These are phyloP conservation scores for Boletus subluridellus DNA, from an alignment of 1,284 basidiomycete species.

Conservation along the genomic window DNA sequence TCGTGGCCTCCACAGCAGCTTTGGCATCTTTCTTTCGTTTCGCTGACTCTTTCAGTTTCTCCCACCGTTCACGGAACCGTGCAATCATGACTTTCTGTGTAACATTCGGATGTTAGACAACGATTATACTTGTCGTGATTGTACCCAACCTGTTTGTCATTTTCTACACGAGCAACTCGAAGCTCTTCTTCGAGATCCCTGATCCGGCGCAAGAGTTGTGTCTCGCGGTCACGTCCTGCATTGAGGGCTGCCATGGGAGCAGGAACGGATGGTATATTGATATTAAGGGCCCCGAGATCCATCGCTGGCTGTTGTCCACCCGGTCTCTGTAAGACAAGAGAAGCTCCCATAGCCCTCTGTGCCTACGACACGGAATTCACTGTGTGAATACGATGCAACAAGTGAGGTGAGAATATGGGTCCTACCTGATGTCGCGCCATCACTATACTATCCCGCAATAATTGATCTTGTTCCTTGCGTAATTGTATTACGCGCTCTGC, in stretches of 20 bases:
- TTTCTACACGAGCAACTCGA: conserved; percentile 59
- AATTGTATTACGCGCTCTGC: conserved; percentile 60
- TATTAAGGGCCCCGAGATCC: conserved; percentile 52
- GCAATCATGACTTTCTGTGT: conserved; percentile 74
- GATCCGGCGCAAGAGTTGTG: conserved; percentile 58
- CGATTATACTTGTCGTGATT: neutral
- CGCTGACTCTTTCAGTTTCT: conserved; percentile 82
- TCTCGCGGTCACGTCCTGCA: conserved; percentile 55
- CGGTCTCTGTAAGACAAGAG: conserved; percentile 49
- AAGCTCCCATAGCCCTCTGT: conserved; percentile 70
- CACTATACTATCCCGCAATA: conserved; percentile 73
- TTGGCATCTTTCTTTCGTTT: conserved; percentile 84
- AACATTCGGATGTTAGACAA: conserved; percentile 17
- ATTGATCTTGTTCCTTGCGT: conserved; percentile 71
- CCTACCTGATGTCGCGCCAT: conserved; percentile 72
- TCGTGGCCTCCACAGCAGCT: conserved; percentile 49
- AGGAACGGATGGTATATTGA: conserved; percentile 49
- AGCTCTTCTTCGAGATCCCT: conserved; percentile 72
- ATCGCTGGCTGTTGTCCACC: conserved; percentile 38
- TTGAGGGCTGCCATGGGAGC: conserved; percentile 51
- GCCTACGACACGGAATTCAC: conserved; percentile 44
- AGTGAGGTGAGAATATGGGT: neutral
- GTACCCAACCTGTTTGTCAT: conserved; percentile 72
- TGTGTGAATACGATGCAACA: neutral
- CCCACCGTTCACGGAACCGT: conserved; percentile 83